phyloP scores from a whole-genome alignment of 2,329 filamentous ascomycete genomes.

The Phialophora expanda region DNA sequence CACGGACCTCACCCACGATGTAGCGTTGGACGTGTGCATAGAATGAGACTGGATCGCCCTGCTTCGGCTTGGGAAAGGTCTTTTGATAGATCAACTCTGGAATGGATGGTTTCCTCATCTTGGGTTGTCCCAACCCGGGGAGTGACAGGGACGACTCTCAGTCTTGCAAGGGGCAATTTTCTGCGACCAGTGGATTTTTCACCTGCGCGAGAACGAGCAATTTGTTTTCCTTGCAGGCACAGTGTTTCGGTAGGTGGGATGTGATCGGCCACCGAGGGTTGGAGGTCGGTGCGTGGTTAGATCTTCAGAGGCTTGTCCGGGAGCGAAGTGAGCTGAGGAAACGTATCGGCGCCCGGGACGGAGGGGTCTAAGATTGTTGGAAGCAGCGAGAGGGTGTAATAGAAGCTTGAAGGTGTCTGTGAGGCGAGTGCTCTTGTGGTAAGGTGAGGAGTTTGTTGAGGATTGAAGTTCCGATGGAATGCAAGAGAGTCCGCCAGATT shows the following conservation, averaged over 20 bases:
- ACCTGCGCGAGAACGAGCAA: background rate
- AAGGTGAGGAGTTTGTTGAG: constrained; percentile 13
- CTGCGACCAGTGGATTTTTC: background rate
- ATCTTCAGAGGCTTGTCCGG: background rate
- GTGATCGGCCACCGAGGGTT: background rate
- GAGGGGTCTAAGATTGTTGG: background rate
- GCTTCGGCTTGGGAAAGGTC: constrained; percentile 62
- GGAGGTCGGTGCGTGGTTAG: background rate
- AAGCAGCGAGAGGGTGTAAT: background rate
- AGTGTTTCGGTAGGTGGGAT: background rate
- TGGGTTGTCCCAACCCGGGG: constrained; percentile 33
- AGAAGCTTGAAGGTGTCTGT: background rate
- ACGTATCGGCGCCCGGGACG: background rate
- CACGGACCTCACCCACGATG: constrained; percentile 68
- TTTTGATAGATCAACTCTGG: constrained; percentile 63
- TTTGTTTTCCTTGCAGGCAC: background rate
- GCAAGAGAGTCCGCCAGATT: constrained; percentile 13
- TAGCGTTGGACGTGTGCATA: constrained; percentile 64
- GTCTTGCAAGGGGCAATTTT: background rate
- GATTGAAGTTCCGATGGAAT: constrained; percentile 10
- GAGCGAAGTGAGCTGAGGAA: background rate
- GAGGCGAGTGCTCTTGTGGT: background rate
- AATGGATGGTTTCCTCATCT: constrained; percentile 66
- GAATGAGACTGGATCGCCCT: constrained; percentile 64
- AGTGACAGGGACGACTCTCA: background rate